These are phyloP conservation scores for Spathaspora passalidarum DNA, from an alignment of 805 yeast genomes.

Conservation along the genomic window DNA sequence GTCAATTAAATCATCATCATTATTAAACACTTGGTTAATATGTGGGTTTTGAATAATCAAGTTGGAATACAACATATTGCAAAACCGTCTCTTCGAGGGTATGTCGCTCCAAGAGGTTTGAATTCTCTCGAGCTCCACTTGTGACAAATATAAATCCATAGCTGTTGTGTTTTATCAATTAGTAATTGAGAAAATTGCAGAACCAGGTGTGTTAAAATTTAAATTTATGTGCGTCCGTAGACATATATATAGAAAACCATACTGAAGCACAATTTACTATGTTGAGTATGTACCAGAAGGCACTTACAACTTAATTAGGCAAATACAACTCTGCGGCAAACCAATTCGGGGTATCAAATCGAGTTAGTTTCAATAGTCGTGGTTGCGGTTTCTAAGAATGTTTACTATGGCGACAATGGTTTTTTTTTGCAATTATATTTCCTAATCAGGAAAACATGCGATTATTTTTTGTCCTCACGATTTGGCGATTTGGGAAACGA, in stretches of 20 bases:
- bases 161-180: background rate
- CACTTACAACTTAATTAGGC: background rate
- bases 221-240: background rate
- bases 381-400: no score
- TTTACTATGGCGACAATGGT: no score
- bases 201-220: background rate
- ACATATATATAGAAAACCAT: background rate
- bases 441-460: background rate
- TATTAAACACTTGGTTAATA: constrained; percentile 16
- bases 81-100: constrained; percentile 26
- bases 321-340: background rate
- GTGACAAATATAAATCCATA: constrained; percentile 6
- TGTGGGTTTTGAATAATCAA: constrained; percentile 29
- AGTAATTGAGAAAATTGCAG: background rate
- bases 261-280: background rate
- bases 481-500: background rate
- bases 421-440: background rate
- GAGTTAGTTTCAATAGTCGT: no score
- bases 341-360: no score
- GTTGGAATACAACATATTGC: constrained; percentile 29
- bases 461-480: background rate
- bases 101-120: constrained; percentile 26
- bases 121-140: constrained; percentile 6
- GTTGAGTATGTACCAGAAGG: background rate
- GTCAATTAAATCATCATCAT: constrained; percentile 17